Percentiles rank a stretch among this genome's conserved stretches.
phyloP scores from a whole-genome alignment of 495 filamentous ascomycete species.

The Durotheca rogersii region DNA sequence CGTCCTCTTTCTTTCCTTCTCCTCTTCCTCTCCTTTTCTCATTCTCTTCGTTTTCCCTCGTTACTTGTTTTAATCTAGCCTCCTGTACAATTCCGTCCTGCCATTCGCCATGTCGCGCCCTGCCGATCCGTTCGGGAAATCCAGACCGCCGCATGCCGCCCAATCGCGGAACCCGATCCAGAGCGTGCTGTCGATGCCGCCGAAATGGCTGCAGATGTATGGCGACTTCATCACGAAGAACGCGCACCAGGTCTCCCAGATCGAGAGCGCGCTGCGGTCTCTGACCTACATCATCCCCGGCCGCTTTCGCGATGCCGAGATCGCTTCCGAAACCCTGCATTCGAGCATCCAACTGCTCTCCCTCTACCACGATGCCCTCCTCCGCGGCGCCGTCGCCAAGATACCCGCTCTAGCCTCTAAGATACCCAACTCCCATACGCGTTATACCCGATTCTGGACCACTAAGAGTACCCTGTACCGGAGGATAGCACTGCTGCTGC shows the following conservation, averaged over 20 bases:
- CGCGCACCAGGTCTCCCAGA: slow-evolving; percentile 83
- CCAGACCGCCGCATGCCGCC: slow-evolving; percentile 19
- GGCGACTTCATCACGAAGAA: slow-evolving; percentile 93
- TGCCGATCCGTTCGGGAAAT: slow-evolving; percentile 20
- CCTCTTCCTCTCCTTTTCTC: background rate
- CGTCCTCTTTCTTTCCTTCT: background rate
- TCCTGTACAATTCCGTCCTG: slow-evolving; percentile 5
- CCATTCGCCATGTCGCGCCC: slow-evolving; percentile 21
- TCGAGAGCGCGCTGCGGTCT: slow-evolving; percentile 87
- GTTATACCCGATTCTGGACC: slow-evolving; percentile 91
- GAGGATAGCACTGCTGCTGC: slow-evolving; percentile 73
- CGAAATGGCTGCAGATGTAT: slow-evolving; percentile 78
- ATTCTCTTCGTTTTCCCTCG: background rate
- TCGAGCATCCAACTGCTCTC: slow-evolving; percentile 85
- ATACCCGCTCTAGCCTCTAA: slow-evolving; percentile 42
- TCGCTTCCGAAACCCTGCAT: slow-evolving; percentile 91
- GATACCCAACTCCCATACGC: slow-evolving; percentile 71
- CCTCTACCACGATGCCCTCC: slow-evolving; percentile 90
- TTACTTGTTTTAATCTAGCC: slow-evolving; percentile 4
- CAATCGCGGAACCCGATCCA: slow-evolving; percentile 26
- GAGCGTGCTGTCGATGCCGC: slow-evolving; percentile 51
- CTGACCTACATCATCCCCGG: slow-evolving; percentile 95
- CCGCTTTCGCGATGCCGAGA: slow-evolving; percentile 88
- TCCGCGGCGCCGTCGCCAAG: slow-evolving; percentile 61
- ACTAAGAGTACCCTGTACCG: slow-evolving; percentile 72